Evolutionary conservation across 202 grass and related monocot genomes (phyloP), one percentile per base, ranked within the genome.

Genomic region (Panicum hallii): DNA sequence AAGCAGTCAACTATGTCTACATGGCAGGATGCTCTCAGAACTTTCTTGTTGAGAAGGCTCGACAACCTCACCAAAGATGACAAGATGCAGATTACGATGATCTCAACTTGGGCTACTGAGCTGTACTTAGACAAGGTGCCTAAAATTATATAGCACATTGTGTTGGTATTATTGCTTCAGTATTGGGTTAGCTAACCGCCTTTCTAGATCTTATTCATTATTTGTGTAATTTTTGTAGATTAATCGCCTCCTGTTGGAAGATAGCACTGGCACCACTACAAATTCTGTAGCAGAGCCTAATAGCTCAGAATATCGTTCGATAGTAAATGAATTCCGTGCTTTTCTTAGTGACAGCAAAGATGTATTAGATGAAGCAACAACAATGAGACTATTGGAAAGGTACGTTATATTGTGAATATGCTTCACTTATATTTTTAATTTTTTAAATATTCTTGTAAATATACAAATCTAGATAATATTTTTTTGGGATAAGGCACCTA

Each of bases 331-430:
- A 85, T 93, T 99, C n/a, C 87, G 91, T 76, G 93, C 91, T 5
- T 99, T 99, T 86, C 93, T 99, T 79, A 95, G 96, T 89, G 96
- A 95, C 81, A 92, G 88, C 71, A 99, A 99, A 86, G 93, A 99
- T 69, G 93, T 99, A 48, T 80, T 99, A 77, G 96, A 99, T 94
- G 96, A 99, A 86, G 87, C 93, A 84, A 99, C 96, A 66, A 99
- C 96, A 62, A 99, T 99, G 93, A 92, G 72, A 79, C 82, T 99
- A 16, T 70, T 95, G 69, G 96, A 99, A 87, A 99, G 96, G 96
- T 95, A 81, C 50, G 48, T 20, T 61, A 22, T 75, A 54, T 66
- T 84, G 34, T 26, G 48, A 7, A 50, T 76, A 53, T 48, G 26
- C 14, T 70, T 57, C 47, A 72, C 41, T 60, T 76, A 28, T 4